Base-by-base conservation (phyloP, 345 rosid genomes). In the Bretschneidera sinensis region DNA sequence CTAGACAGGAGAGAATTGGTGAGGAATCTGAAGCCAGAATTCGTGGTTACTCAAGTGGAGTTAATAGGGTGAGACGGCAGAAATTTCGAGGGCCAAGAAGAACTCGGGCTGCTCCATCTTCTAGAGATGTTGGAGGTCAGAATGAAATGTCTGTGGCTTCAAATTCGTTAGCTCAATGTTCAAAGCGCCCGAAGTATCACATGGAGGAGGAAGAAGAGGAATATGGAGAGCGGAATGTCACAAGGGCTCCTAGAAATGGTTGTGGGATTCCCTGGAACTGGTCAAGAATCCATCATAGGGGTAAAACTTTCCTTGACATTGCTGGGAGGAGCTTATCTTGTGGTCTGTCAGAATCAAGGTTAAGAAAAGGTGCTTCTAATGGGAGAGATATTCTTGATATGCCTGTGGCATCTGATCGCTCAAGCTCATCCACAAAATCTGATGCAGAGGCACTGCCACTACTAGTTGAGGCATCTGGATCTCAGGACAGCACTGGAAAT, bases 201-300 rank as follows among this genome's bases (percentile, higher is more conserved):
- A 43, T 73, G 70, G 89, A 72, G 56, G 81, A 71, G 61, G 89
- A 72, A 21, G 86, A 67, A 54, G 77, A 71, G 51, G 87, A 74
- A 18, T 69, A 70, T 60, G 77, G 68, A 48, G 87, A 69, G 25
- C 81, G 61, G 34, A 79, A 78, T 66, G 86, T 91, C 67, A 70
- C 66, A 7, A 66, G 75, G 65, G 92, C 73, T 71, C 97, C 96
- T 1, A 71, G 81, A 71, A 94, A 90, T 58, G 91, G 95, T 34
- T 95, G 99, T 74, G 99, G 99, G 48, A 78, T 95, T 50, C 97
- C 96, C 0, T 95, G 86, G 83, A 95, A 95, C 63, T 95, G 99
- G 99, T 95, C 99, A 9, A 82, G 95, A 65, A 91, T 95, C 65
- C 99, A 95, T 72, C 76, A 86, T 21, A 73, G 92, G 67, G 86